These are phyloP conservation scores for sorghum (Sorghum bicolor) DNA, from an alignment of 176 grass and related monocot species.

Conservation along the genomic window DNA sequence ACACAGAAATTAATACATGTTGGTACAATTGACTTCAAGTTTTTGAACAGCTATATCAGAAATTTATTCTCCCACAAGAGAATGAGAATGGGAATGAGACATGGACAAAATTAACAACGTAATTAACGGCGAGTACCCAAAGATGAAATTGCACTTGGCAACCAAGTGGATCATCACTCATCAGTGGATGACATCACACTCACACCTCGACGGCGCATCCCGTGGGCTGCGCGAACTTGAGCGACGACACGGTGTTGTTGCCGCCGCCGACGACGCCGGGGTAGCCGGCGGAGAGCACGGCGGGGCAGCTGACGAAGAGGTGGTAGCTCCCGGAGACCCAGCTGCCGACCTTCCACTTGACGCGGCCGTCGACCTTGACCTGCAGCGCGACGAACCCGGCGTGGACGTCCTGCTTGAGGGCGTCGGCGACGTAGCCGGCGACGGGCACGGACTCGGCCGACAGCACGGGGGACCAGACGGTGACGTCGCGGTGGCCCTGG, in stretches of 20 bases:
- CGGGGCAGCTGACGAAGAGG: slow-evolving; percentile 71
- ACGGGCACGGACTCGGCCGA: slow-evolving; percentile 32
- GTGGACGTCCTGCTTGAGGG: slow-evolving; percentile 37
- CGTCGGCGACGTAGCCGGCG: slow-evolving; percentile 15
- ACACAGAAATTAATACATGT: not conserved
- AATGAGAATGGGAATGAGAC: not conserved
- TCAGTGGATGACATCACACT: no score
- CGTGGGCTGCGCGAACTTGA: slow-evolving; percentile 50
- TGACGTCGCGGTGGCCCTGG: slow-evolving; percentile 53
- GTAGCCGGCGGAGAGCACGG: slow-evolving; percentile 25
- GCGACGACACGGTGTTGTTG: not conserved
- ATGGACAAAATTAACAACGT: slow-evolving; percentile 15
- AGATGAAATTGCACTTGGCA: not conserved
- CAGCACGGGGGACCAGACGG: slow-evolving; percentile 60
- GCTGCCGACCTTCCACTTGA: slow-evolving; percentile 68
- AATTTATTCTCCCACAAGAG: slow-evolving; percentile 8
- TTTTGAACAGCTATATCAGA: not conserved
- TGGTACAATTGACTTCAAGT: not conserved
- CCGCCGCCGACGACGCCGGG: not conserved
- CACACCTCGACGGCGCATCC: slow-evolving; percentile 63
- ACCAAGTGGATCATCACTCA: no score
- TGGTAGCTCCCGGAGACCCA: slow-evolving; percentile 67
- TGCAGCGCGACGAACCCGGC: slow-evolving; percentile 33
- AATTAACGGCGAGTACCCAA: not conserved
- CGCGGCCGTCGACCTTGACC: slow-evolving; percentile 36